Base-by-base conservation (phyloP, 768 basidiomycete genomes). In the Udeniomyces megalosporus region DNA sequence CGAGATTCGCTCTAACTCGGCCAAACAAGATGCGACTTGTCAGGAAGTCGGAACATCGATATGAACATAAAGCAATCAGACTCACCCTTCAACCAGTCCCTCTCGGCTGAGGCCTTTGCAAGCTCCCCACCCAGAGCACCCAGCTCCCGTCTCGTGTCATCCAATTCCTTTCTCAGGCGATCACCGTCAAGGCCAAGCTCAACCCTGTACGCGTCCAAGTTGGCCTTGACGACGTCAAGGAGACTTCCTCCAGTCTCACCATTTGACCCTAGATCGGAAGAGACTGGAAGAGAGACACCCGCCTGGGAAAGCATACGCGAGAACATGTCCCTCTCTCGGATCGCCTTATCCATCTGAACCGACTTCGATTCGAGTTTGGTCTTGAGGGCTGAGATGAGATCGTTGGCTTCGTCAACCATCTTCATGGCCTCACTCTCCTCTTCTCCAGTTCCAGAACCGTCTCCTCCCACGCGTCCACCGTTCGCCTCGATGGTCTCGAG, bases 301-400 rank as follows among this genome's bases (percentile, higher is more conserved):
- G 20, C 70, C 66, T 69, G 73, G 62, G 78, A 77, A 17, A 91
- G 77, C 79, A 95, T 80, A 44, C 79, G 78, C 68, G 82, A 84
- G 66, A 92, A 79, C 49, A 88, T 81, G 67, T 95, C 95, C 5
- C 89, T 77, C 74, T 97, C 93, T 73, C 86, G 86, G 74, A 85
- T 80, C 61, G 85, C 86, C 10, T 85, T 83, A 68, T 87, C 84
- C 46, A 88, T 82, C 49, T 83, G 78, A 72, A 81, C 82, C 74
- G 85, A 84, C 73, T 89, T 84, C 45, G 78, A 76, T 66, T 92
- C 88, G 14, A 95, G 76, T 71, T 90, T 84, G 15, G 80, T 77
- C 20, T 83, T 83, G 20, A 96, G 77, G 42, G 83, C 80, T 62
- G 83, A 80, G 68, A 97, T 90, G 0, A 87, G 83, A 58, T 86